Percentiles rank a stretch among this genome's conserved stretches.
phyloP scores from a whole-genome alignment of 2,329 filamentous ascomycete species.

The Curvularia sp. region DNA sequence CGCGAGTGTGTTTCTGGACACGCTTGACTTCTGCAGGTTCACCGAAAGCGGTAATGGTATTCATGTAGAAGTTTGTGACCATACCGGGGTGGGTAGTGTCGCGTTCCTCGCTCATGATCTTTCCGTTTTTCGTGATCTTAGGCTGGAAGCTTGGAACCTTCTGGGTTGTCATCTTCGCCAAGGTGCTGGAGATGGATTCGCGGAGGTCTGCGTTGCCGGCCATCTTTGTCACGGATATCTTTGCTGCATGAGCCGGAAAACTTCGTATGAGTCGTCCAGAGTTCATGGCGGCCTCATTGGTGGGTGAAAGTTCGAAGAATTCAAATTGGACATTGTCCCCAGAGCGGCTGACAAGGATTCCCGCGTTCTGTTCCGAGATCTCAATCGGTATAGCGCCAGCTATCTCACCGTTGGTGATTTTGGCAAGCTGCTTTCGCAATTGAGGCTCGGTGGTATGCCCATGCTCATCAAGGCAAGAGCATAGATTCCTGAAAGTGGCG shows the following conservation, averaged over 20 bases:
- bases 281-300: slow-evolving; percentile 48
- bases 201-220: slow-evolving; percentile 21
- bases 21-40: slow-evolving; percentile 22
- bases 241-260: slow-evolving; percentile 56
- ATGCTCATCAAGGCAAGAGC: slow-evolving; percentile 7
- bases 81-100: slow-evolving; percentile 61
- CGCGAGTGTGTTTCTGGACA: slow-evolving; percentile 62
- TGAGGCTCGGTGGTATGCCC: slow-evolving; percentile 24
- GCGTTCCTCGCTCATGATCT: slow-evolving; percentile 52
- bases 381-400: slow-evolving; percentile 48
- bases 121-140: slow-evolving; percentile 51
- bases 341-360: slow-evolving; percentile 51
- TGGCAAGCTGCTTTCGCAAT: slow-evolving; percentile 21
- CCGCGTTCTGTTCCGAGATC: slow-evolving; percentile 58
- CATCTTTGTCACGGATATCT: slow-evolving; percentile 37
- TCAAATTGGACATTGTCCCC: slow-evolving; percentile 47
- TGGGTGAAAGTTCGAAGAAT: slow-evolving; percentile 58
- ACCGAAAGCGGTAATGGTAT: slow-evolving; percentile 51
- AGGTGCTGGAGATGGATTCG: slow-evolving; percentile 38
- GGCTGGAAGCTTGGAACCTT: slow-evolving; percentile 45
- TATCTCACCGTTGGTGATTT: slow-evolving; percentile 21
- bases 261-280: slow-evolving; percentile 53
- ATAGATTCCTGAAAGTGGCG: slow-evolving; percentile 26
- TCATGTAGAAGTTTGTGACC: slow-evolving; percentile 61
- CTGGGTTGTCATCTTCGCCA: slow-evolving; percentile 51